Percentiles rank a stretch among this genome's conserved stretches.
phyloP scores from a whole-genome alignment of 2,329 filamentous ascomycete species.

The Dryadomyces quercivorus region DNA sequence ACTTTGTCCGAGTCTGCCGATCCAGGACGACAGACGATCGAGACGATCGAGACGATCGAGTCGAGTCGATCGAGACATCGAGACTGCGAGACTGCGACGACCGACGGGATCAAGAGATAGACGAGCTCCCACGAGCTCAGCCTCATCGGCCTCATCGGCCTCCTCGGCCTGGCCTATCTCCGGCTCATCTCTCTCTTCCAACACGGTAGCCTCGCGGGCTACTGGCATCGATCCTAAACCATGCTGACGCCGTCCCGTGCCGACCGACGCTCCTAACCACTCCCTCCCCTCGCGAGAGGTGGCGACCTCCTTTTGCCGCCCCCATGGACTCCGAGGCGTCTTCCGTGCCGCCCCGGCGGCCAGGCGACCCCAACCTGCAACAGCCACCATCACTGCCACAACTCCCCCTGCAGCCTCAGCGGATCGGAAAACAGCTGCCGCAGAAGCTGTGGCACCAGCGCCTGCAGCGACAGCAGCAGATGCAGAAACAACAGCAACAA shows the following conservation, averaged over 20 bases:
- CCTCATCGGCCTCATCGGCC: not conserved
- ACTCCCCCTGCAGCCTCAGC: not conserved
- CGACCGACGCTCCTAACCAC: not conserved
- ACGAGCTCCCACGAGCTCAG: too few relatives aligned
- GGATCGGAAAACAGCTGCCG: constrained; percentile 5
- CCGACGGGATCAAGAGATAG: too few relatives aligned
- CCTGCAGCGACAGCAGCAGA: constrained; percentile 4
- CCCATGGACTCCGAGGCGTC: not conserved
- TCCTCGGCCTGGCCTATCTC: not conserved
- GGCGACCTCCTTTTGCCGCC: not conserved
- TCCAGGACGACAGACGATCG: too few relatives aligned
- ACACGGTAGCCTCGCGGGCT: not conserved
- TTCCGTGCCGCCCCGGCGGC: not conserved
- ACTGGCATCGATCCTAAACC: not conserved
- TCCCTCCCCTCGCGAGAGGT: not conserved
- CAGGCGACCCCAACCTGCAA: not conserved
- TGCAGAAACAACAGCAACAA: constrained; percentile 1
- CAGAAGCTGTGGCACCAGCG: constrained; percentile 7
- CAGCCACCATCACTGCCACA: not conserved
- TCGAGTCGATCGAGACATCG: too few relatives aligned
- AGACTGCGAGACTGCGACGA: too few relatives aligned
- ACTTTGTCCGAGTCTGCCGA: too few relatives aligned
- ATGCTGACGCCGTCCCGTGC: not conserved
- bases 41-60: too few relatives aligned
- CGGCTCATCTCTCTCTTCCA: not conserved